phyloP scores from a whole-genome alignment of 164 flowering plant species.

The Protea cynaroides region DNA sequence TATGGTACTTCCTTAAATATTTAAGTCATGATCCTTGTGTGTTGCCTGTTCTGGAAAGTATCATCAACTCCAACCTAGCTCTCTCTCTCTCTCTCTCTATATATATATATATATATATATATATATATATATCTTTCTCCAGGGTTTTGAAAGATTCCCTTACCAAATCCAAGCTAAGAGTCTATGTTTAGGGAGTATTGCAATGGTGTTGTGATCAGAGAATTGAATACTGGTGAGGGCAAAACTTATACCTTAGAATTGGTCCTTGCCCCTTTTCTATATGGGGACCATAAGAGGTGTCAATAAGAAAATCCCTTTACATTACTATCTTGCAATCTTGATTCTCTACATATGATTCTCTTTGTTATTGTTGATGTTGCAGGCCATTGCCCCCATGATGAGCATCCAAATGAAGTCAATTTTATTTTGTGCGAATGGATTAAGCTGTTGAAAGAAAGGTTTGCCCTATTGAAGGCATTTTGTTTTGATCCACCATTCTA shows the following conservation, averaged over 20 bases:
- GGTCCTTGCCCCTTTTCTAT: no score
- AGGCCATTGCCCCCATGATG: conserved; percentile 81
- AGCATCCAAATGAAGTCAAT: conserved; percentile 53
- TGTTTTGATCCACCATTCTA: no score
- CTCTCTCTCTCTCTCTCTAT: conserved; percentile 52
- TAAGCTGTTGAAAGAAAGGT: not conserved
- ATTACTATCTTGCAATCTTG: not conserved
- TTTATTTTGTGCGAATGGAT: conserved; percentile 45
- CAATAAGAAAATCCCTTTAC: no score
- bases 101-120: conserved; percentile 42
- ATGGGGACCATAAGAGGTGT: no score
- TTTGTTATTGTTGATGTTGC: not conserved
- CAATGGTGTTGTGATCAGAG: conserved; percentile 29
- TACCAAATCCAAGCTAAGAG: conserved; percentile 35
- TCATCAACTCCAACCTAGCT: conserved; percentile 50
- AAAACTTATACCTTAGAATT: no score
- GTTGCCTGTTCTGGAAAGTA: no score
- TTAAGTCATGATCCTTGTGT: conserved; percentile 67
- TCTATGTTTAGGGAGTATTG: conserved; percentile 48
- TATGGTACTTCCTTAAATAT: not conserved
- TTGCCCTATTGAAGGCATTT: not conserved
- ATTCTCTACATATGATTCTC: not conserved
- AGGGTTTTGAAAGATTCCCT: conserved; percentile 72
- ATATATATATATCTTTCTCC: not conserved
- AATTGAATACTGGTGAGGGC: conserved; percentile 57